Conservation (phyloP, 345 rosid genomes). For the Physaria fendleri region DNA sequence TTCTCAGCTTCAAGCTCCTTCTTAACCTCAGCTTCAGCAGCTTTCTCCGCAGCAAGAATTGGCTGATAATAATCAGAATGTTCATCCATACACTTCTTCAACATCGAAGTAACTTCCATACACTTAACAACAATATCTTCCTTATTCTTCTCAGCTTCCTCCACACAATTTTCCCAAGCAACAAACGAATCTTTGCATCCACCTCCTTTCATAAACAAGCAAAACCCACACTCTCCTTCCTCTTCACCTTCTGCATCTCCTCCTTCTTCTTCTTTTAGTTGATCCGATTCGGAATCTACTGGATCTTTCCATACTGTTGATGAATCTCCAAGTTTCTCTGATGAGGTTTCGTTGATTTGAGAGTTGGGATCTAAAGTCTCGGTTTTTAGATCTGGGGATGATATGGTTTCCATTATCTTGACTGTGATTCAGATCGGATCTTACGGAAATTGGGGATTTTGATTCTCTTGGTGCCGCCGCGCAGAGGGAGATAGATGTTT, state of each 20-base stretch:
- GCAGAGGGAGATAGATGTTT: no score
- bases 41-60: constrained; percentile 67
- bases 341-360: no score
- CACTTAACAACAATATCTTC: constrained; percentile 75
- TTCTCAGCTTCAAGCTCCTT: constrained; percentile 43
- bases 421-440: no score
- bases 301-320: constrained; percentile 15
- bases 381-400: no score
- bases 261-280: constrained; percentile 8
- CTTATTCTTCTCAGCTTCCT: constrained; percentile 56
- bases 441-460: no score
- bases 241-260: constrained; percentile 42
- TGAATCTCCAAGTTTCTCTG: constrained; percentile 16
- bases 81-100: constrained; percentile 75
- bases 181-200: constrained; percentile 69
- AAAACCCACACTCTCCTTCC: constrained; percentile 79
- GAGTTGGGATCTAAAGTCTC: no score
- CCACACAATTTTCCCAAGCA: constrained; percentile 75
- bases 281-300: constrained; percentile 22
- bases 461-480: no score
- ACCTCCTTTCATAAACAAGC: constrained; percentile 89
- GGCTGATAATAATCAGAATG: constrained; percentile 78
- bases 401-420: no score
- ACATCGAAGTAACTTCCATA: constrained; percentile 41
- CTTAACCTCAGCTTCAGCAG: constrained; percentile 48